Percentiles rank a stretch among this genome's conserved stretches.
Conservation (phyloP, 2,329 filamentous ascomycete species). For the Mycosphaerella sp. region DNA sequence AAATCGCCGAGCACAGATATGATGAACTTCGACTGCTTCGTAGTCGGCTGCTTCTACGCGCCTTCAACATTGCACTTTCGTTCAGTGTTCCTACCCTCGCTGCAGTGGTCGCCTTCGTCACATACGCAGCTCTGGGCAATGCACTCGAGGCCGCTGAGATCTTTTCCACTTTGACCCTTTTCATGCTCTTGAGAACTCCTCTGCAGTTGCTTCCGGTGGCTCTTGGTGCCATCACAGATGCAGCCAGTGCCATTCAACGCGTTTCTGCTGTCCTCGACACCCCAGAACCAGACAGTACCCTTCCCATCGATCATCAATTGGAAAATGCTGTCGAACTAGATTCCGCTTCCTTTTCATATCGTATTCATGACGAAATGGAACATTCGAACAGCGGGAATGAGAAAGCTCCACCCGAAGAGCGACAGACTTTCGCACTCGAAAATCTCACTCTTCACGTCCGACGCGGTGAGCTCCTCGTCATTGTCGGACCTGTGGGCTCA, state of each 20-base stretch:
- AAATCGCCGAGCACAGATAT: neutral
- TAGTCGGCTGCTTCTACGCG: neutral
- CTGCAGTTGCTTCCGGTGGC: slow-evolving; percentile 5
- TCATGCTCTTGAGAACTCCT: slow-evolving; percentile 10
- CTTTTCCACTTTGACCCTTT: slow-evolving; percentile 3
- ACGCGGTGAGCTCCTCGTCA: neutral
- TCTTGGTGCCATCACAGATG: slow-evolving; percentile 5
- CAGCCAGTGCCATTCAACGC: slow-evolving; percentile 5
- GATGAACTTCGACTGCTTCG: neutral
- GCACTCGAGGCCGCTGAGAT: slow-evolving; percentile 6
- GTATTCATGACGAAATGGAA: neutral
- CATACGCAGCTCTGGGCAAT: slow-evolving; percentile 3
- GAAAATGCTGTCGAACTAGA: neutral
- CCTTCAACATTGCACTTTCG: neutral
- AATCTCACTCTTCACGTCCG: neutral
- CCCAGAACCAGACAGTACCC: neutral
- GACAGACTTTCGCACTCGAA: neutral
- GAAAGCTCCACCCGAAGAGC: neutral
- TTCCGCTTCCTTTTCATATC: neutral
- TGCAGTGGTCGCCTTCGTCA: slow-evolving; percentile 6
- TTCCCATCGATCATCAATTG: neutral
- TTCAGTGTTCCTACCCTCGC: neutral
- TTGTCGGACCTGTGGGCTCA: slow-evolving; percentile 5
- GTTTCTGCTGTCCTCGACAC: slow-evolving; percentile 1
- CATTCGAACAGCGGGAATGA: neutral